phyloP scores from a whole-genome alignment of 495 filamentous ascomycete genomes.

The Aspergillus nanangensis region DNA sequence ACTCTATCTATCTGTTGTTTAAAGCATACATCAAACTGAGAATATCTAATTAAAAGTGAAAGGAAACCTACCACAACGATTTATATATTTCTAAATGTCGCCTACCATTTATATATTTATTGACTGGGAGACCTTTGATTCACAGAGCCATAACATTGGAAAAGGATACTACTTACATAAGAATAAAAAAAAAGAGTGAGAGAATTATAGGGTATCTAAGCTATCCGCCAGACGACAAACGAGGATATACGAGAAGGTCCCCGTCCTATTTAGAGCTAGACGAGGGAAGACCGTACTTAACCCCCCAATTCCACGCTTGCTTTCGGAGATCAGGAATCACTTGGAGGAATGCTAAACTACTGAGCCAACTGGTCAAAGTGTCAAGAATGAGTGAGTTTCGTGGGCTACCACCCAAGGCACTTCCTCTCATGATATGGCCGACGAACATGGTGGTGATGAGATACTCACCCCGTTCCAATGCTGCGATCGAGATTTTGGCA shows the following conservation, averaged over 20 bases:
- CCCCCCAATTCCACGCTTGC: conserved; percentile 42
- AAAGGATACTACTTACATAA: too few species aligned
- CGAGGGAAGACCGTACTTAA: conserved; percentile 34
- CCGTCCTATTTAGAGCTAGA: conserved; percentile 1
- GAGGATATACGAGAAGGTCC: background rate
- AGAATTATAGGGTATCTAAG: conserved; percentile 17
- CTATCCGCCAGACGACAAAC: conserved; percentile 13
- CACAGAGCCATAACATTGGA: too few species aligned
- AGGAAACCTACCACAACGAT: too few species aligned
- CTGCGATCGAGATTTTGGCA: conserved; percentile 61
- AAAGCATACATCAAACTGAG: too few species aligned
- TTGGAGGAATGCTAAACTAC: conserved; percentile 37
- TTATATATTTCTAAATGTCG: too few species aligned
- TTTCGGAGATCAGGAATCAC: conserved; percentile 40
- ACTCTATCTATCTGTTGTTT: too few species aligned
- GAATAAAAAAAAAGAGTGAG: conserved; percentile 5
- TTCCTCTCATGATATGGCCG: conserved; percentile 63
- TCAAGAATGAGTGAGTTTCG: conserved; percentile 37
- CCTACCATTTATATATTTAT: too few species aligned
- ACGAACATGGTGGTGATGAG: conserved; percentile 65
- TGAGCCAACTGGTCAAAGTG: conserved; percentile 41
- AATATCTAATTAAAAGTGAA: too few species aligned
- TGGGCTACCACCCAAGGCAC: conserved; percentile 38
- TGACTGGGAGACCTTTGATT: too few species aligned
- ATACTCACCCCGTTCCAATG: conserved; percentile 76